Evolutionary conservation across 2,329 filamentous ascomycete species (phyloP).

Genomic region (Capronia epimyces): DNA sequence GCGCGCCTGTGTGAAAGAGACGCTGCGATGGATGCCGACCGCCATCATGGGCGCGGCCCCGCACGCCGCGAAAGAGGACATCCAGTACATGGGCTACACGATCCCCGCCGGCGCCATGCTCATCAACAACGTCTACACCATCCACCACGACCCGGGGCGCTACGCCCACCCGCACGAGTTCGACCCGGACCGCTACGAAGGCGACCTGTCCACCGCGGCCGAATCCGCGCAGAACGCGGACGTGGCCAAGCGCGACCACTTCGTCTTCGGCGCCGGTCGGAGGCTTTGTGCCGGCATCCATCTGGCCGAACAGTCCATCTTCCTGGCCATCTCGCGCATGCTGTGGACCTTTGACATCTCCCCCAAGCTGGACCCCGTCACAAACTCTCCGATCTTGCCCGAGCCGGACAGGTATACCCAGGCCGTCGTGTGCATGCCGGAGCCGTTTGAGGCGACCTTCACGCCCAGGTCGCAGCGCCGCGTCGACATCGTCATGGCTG

Average conservation of each 20-base stretch:
- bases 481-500: constrained; percentile 25
- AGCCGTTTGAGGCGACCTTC: constrained; percentile 37
- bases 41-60: constrained; percentile 18
- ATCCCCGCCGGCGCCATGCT: constrained; percentile 24
- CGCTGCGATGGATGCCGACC: constrained; percentile 51
- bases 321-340: constrained; percentile 28
- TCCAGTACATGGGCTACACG: constrained; percentile 20
- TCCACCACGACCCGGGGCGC: constrained; percentile 30
- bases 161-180: constrained; percentile 31
- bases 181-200: constrained; percentile 30
- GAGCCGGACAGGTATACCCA: constrained; percentile 39
- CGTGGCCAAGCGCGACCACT: constrained; percentile 27
- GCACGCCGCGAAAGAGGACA: constrained; percentile 19
- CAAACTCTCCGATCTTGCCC: constrained; percentile 33
- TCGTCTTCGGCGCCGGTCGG: constrained; percentile 31
- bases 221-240: constrained; percentile 31
- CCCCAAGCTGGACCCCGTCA: constrained; percentile 11
- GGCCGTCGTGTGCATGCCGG: constrained; percentile 44
- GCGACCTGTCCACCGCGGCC: constrained; percentile 30
- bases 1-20: constrained; percentile 53
- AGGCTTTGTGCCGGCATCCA: constrained; percentile 34
- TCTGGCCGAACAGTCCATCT: constrained; percentile 32
- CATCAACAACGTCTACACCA: constrained; percentile 25
- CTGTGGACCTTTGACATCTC: constrained; percentile 32
- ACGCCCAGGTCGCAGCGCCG: constrained; percentile 33